A percentile compares a stretch with the other conserved stretches of the same genome.
phyloP scores from a whole-genome alignment of 2,329 filamentous ascomycete species.

The Claviceps paspali region DNA sequence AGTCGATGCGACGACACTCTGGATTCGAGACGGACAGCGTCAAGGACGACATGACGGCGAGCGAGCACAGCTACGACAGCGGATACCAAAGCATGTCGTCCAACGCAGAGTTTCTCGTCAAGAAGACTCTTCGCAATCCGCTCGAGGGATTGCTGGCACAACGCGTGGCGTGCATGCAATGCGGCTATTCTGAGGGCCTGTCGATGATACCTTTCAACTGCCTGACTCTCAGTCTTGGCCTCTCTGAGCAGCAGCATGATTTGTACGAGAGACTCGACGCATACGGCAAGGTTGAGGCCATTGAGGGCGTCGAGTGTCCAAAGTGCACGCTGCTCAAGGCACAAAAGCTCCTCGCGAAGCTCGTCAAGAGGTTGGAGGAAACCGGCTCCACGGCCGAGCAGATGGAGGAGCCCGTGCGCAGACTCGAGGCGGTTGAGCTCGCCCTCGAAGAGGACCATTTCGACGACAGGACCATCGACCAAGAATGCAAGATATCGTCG shows the following conservation, averaged over 20 bases:
- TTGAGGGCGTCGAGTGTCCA: conserved; percentile 78
- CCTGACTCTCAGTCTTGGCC: conserved; percentile 68
- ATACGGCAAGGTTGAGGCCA: conserved; percentile 71
- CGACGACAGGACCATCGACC: conserved; percentile 47
- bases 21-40: conserved; percentile 25
- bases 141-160: conserved; percentile 80
- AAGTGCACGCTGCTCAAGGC: conserved; percentile 68
- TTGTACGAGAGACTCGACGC: conserved; percentile 68
- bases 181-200: conserved; percentile 75
- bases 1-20: conserved; percentile 12
- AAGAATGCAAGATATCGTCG: conserved; percentile 49
- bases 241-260: conserved; percentile 45
- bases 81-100: conserved; percentile 35
- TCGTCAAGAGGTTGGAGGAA: conserved; percentile 27
- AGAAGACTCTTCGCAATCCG: conserved; percentile 47
- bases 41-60: conserved; percentile 27
- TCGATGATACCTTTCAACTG: conserved; percentile 91
- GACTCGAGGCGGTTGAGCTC: conserved; percentile 50
- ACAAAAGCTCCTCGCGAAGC: conserved; percentile 29
- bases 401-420: conserved; percentile 33
- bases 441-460: conserved; percentile 72
- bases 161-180: conserved; percentile 71
- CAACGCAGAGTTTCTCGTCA: conserved; percentile 21
- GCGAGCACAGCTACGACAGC: conserved; percentile 40
- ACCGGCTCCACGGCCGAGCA: conserved; percentile 27